A percentile compares a stretch with the other conserved stretches of the same genome.
Conservation (phyloP, 2,329 filamentous ascomycete genomes). For the Talaromyces islandicus region DNA sequence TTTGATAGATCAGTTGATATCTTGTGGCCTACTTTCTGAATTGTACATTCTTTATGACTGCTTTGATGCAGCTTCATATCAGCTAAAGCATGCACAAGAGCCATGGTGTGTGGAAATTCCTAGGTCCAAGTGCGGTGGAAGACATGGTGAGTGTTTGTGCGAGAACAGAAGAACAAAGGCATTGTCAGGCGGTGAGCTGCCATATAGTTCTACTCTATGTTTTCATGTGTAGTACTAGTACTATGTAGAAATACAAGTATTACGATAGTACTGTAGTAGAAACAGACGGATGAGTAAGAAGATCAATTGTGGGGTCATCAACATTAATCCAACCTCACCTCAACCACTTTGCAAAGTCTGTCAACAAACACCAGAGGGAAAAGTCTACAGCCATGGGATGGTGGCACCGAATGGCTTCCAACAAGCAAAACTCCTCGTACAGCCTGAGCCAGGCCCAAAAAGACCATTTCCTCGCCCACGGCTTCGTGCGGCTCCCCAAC, state of each 20-base stretch:
- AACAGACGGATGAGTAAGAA: not conserved
- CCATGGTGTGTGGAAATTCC: not conserved
- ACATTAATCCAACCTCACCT: not conserved
- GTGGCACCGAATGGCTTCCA: not conserved
- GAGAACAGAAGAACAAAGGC: not conserved
- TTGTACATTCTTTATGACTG: not conserved
- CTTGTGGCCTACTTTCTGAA: not conserved
- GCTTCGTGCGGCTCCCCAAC: slow-evolving; percentile 48
- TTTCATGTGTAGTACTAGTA: not conserved
- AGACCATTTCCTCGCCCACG: slow-evolving; percentile 50
- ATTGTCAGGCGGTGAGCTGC: not conserved
- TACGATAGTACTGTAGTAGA: not conserved
- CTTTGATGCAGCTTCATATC: not conserved
- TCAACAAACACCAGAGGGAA: not conserved
- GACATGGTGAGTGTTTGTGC: not conserved
- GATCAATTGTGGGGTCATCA: not conserved
- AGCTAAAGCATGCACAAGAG: not conserved
- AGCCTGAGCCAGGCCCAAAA: slow-evolving; percentile 42
- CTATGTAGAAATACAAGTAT: too few relatives aligned
- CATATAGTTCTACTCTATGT: not conserved
- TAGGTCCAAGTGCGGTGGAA: not conserved
- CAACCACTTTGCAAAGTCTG: not conserved
- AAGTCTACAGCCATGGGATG: not conserved
- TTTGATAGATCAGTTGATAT: not conserved
- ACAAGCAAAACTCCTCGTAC: slow-evolving; percentile 1